phyloP scores from a whole-genome alignment of 2,329 filamentous ascomycete genomes.

The Emydomyces testavorans region DNA sequence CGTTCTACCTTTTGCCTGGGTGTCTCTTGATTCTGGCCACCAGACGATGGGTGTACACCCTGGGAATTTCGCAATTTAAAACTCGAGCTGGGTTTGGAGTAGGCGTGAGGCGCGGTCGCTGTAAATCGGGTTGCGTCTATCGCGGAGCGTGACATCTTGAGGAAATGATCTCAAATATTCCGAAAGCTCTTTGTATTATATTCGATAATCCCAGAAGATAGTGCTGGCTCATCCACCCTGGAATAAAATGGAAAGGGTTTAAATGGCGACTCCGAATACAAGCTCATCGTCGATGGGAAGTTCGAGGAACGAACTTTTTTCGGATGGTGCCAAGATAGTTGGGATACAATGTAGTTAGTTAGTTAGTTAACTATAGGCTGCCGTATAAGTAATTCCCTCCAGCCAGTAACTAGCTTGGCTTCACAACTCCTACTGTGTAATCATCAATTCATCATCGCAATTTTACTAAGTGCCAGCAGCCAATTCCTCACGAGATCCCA shows the following conservation, averaged over 20 bases:
- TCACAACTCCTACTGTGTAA: too few relatives aligned
- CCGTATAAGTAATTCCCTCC: too few relatives aligned
- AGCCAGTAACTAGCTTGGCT: background rate
- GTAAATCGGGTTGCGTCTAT: slow-evolving; percentile 42
- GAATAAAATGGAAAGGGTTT: background rate
- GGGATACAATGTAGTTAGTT: background rate
- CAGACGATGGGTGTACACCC: slow-evolving; percentile 9
- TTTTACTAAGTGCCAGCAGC: too few relatives aligned
- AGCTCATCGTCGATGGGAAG: background rate
- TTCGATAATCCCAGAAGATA: too few relatives aligned
- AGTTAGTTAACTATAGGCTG: background rate
- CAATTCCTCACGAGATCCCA: too few relatives aligned
- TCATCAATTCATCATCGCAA: too few relatives aligned
- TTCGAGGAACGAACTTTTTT: slow-evolving; percentile 9
- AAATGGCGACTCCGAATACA: background rate
- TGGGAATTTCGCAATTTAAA: slow-evolving; percentile 16
- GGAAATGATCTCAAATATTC: background rate
- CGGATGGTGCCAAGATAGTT: slow-evolving; percentile 3
- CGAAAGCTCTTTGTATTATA: too few relatives aligned
- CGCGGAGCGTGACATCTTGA: slow-evolving; percentile 37
- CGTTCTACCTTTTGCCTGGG: slow-evolving; percentile 59
- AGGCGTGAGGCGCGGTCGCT: slow-evolving; percentile 40
- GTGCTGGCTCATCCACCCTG: too few relatives aligned
- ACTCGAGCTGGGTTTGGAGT: slow-evolving; percentile 25
- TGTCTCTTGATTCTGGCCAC: slow-evolving; percentile 40